phyloP scores from a whole-genome alignment of 176 grass and related monocot genomes.

The Avena sativa region DNA sequence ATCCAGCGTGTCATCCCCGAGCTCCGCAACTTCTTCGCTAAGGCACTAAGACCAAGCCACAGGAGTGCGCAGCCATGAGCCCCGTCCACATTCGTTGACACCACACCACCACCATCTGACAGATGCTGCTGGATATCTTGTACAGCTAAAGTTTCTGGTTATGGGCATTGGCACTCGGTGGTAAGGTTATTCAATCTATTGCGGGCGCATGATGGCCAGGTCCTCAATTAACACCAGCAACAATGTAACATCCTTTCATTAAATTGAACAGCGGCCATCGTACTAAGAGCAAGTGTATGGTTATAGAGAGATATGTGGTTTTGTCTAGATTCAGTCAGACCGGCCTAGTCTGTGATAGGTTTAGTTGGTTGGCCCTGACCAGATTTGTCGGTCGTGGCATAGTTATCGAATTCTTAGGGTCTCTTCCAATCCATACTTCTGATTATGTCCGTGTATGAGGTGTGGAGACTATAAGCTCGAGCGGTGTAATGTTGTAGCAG shows the following conservation, averaged over 20 bases:
- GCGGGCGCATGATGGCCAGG: constrained; percentile 45
- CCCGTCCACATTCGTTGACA: constrained; percentile 52
- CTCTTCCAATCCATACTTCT: constrained; percentile 14
- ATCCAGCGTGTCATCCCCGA: constrained; percentile 91
- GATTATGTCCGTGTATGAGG: background rate
- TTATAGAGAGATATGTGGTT: constrained; percentile 15
- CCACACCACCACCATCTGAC: constrained; percentile 57
- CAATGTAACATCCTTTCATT: constrained; percentile 45
- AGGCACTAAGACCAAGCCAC: constrained; percentile 70
- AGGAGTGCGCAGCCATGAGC: constrained; percentile 40
- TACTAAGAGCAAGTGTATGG: constrained; percentile 32
- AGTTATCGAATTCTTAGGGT: constrained; percentile 23
- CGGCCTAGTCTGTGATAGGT: constrained; percentile 45
- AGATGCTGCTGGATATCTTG: constrained; percentile 65
- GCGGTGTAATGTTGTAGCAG: constrained; percentile 17
- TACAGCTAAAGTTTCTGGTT: constrained; percentile 81
- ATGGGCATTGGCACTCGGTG: constrained; percentile 47
- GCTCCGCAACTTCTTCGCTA: constrained; percentile 80
- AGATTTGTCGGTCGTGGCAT: constrained; percentile 25
- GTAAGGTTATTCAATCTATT: constrained; percentile 49
- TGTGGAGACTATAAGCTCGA: constrained; percentile 19
- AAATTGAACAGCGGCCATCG: constrained; percentile 24
- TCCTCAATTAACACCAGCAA: constrained; percentile 36
- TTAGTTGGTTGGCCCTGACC: constrained; percentile 36
- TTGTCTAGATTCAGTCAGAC: constrained; percentile 28